Evolutionary conservation across 805 yeast genomes (phyloP), one percentile per base, ranked within the genome.

Genomic region (Saccharomycopsis sp.): DNA sequence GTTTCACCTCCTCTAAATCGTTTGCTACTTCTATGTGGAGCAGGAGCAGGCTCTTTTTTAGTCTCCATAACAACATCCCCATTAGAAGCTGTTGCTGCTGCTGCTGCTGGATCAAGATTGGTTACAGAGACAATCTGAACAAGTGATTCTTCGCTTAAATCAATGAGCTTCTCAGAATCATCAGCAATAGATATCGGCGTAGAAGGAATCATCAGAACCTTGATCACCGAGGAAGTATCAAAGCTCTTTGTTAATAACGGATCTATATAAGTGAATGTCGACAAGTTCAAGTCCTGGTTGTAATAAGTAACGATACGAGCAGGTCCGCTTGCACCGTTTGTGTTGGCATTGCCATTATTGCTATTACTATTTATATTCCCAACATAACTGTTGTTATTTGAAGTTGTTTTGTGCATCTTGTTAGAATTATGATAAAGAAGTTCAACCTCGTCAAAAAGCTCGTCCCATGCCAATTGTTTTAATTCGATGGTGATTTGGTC

Each of bases 11-110:
- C 73, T 52, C 72, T 69, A 55, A 73, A 70, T 23, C 80, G 63
- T 62, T 77, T 78, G 58, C 79, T 77, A 7, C 71, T 64, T 60
- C 79, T 64, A 54, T 71, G 75, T 12, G 68, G 68, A 2, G 65
- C 64, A n/a, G 68, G 68, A 2, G 38, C 38, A 29, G 38, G 38
- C 42, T 65, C 67, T 50, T 61, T 34, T 17, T 68, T 70, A 17
- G 22, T 17, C 22, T 44, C 49, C 8, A 17, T 7, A 17, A 44
- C 22, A 17, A 3, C 23, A 49, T 49, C 52, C 3, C n/a, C 24
- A 49, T 20, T 49, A 12, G 22, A 7, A 12, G 49, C 20, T 17
- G 19, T 44, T 3, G 12, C 8, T 9, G 41, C 41, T 9, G 41
- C 8, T 8, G 41, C 41, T 14, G 41, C 8, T n/a, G 49, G 49